phyloP scores from a whole-genome alignment of 306 rosid genomes.

The Lupinus albus region DNA sequence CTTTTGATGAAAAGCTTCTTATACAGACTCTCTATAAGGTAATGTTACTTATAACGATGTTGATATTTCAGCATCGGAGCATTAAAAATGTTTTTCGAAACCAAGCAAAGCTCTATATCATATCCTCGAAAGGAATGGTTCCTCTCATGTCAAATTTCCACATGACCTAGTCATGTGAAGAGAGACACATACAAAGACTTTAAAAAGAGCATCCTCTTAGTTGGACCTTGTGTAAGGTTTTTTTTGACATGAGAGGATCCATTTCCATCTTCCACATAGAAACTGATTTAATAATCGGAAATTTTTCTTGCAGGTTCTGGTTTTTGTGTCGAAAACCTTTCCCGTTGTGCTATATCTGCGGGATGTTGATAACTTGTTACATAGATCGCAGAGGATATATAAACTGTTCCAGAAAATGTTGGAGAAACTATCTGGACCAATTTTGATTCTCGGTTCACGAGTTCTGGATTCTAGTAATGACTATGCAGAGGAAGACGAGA shows the following conservation, averaged over 20 bases:
- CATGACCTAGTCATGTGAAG: too few relatives aligned
- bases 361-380: conserved; percentile 68
- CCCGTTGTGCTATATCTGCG: conserved; percentile 84
- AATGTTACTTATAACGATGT: conserved; percentile 16
- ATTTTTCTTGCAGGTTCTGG: conserved; percentile 64
- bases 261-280: conserved; percentile 3
- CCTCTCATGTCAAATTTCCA: too few relatives aligned
- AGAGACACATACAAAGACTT: too few relatives aligned
- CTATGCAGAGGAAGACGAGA: conserved; percentile 65
- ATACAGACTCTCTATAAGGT: conserved; percentile 87
- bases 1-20: conserved; percentile 86
- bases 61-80: background rate
- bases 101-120: conserved; percentile 1
- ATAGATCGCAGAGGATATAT: conserved; percentile 67
- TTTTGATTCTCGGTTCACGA: conserved; percentile 85
- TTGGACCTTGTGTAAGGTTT: too few relatives aligned
- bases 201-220: too few relatives aligned
- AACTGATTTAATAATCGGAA: conserved; percentile 29
- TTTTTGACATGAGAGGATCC: too few relatives aligned
- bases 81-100: conserved; percentile 10
- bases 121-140: too few relatives aligned
- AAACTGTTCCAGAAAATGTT: conserved; percentile 85
- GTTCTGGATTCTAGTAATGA: conserved; percentile 60
- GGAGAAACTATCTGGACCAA: conserved; percentile 72
- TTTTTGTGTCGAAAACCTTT: conserved; percentile 66